A percentile compares a stretch with the other conserved stretches of the same genome.
These are phyloP conservation scores for Syncephalis fuscata DNA, from an alignment of 371 early-diverging fungal species.

Conservation along the genomic window DNA sequence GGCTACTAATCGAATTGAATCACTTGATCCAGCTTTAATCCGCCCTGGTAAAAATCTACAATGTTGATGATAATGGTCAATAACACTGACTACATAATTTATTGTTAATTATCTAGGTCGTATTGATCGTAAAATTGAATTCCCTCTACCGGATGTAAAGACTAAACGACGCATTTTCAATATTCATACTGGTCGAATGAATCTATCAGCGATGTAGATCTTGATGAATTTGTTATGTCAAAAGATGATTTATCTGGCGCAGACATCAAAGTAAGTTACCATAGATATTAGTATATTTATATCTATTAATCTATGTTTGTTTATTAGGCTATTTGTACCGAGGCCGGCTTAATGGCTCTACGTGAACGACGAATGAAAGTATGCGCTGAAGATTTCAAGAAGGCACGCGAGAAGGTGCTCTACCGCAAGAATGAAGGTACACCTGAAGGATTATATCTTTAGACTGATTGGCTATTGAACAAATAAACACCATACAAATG, in stretches of 20 bases:
- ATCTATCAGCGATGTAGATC: slow-evolving; percentile 90
- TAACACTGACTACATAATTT: neutral
- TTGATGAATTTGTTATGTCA: slow-evolving; percentile 97
- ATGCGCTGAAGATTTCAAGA: slow-evolving; percentile 93
- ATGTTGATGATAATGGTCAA: too few relatives aligned
- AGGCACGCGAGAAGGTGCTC: slow-evolving; percentile 98
- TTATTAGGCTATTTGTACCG: slow-evolving; percentile 94
- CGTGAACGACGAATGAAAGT: slow-evolving; percentile 99
- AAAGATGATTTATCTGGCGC: slow-evolving; percentile 99
- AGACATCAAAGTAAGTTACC: slow-evolving; percentile 77
- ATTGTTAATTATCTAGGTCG: slow-evolving; percentile 28
- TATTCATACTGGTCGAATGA: slow-evolving; percentile 99
- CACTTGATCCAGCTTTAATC: slow-evolving; percentile 98
- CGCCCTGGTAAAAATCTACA: slow-evolving; percentile 64
- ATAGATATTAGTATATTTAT: slow-evolving; percentile 75
- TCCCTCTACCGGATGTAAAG: slow-evolving; percentile 98
- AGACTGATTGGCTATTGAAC: slow-evolving; percentile 7
- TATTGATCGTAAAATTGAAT: slow-evolving; percentile 99
- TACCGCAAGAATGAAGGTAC: slow-evolving; percentile 98
- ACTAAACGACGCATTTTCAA: slow-evolving; percentile 98
- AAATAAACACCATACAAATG: too few relatives aligned
- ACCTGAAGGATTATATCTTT: slow-evolving; percentile 91
- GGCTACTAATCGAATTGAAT: slow-evolving; percentile 99
- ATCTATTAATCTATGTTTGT: slow-evolving; percentile 21
- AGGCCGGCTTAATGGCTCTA: slow-evolving; percentile 97